Evolutionary conservation across 164 flowering plant genomes (phyloP), one percentile per base, ranked within the genome.

Genomic region (Dillenia turbinata): DNA sequence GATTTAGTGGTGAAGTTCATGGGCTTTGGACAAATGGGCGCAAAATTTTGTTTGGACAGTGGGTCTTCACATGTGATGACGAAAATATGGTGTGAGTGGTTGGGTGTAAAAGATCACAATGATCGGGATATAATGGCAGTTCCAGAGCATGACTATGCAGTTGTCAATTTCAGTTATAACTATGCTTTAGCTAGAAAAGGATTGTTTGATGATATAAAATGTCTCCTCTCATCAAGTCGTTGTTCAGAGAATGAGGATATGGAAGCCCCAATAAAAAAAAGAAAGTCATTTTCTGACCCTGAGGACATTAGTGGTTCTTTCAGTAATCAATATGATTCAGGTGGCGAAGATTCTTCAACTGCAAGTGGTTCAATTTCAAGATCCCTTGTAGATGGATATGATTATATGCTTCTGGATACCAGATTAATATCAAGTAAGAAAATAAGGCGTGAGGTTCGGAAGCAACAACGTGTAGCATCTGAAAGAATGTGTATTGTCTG

Each of bases 1-100:
- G 77, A 77, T 65, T 56, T 91, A 64, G 62, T 71, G 22, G 81
- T 79, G 58, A 78, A 47, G 61, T 66, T 68, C 58, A 57, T 79
- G 44, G 99, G 99, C 12, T 62, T 71, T 69, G 98, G 93, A 14
- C 73, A 74, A 44, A 80, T 95, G 66, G 75, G 80, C 47, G 84
- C 88, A 19, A 83, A 88, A 70, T 66, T 83, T 22, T 13, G 12
- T 45, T 80, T 70, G 72, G 73, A 64, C 69, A 71, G 78, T 50
- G 78, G 59, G 26, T 60, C 9, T 2, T 47, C 57, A 5, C 59
- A 69, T 47, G 74, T 63, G 59, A 74, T 92, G 22, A 66, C 60
- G 44, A 83, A 79, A 65, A 82, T 94, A 66, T 95, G 99, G 99
- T 95, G 97, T 68, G 90, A 85, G 66, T 95, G 97, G 97, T 66